Percentiles rank a stretch among this genome's conserved stretches.
phyloP scores from a whole-genome alignment of 1,284 basidiomycete genomes.

The Ceratobasidium sp. region DNA sequence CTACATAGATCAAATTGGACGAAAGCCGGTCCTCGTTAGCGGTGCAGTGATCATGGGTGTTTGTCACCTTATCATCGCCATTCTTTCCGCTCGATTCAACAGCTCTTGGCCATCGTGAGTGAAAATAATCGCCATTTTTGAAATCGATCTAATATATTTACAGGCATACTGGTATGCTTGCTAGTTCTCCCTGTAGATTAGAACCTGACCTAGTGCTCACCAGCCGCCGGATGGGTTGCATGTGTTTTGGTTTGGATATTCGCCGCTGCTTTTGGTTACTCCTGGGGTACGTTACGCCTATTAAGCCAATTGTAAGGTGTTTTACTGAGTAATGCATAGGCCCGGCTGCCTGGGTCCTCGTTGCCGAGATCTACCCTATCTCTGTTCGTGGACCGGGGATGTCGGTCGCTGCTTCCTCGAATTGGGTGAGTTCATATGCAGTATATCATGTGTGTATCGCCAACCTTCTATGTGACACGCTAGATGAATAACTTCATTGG shows the following conservation, averaged over 20 bases:
- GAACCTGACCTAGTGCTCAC: neutral
- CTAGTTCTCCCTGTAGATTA: neutral
- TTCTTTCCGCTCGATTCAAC: constrained; percentile 63
- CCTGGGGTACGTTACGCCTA: constrained; percentile 58
- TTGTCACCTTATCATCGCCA: constrained; percentile 70
- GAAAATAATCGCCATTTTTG: neutral
- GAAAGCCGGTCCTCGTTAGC: constrained; percentile 71
- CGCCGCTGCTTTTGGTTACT: constrained; percentile 66
- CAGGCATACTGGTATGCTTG: constrained; percentile 37
- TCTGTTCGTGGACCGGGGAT: constrained; percentile 68
- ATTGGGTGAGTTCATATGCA: constrained; percentile 59
- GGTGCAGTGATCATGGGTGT: constrained; percentile 73
- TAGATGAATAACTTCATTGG: constrained; percentile 80
- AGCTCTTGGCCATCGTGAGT: constrained; percentile 59
- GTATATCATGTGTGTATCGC: neutral
- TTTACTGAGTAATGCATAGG: constrained; percentile 45
- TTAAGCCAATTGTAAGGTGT: neutral
- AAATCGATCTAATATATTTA: neutral
- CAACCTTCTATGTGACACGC: neutral
- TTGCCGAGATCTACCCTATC: constrained; percentile 67
- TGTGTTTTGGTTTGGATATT: constrained; percentile 72
- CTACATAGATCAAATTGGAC: constrained; percentile 72
- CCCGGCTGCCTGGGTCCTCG: constrained; percentile 70
- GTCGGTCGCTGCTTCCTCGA: constrained; percentile 71
- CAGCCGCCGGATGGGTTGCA: constrained; percentile 69